A percentile compares a stretch with the other conserved stretches of the same genome.
Evolutionary conservation across 768 basidiomycete species (phyloP).

Genomic region (Cubamyces lactineus): DNA sequence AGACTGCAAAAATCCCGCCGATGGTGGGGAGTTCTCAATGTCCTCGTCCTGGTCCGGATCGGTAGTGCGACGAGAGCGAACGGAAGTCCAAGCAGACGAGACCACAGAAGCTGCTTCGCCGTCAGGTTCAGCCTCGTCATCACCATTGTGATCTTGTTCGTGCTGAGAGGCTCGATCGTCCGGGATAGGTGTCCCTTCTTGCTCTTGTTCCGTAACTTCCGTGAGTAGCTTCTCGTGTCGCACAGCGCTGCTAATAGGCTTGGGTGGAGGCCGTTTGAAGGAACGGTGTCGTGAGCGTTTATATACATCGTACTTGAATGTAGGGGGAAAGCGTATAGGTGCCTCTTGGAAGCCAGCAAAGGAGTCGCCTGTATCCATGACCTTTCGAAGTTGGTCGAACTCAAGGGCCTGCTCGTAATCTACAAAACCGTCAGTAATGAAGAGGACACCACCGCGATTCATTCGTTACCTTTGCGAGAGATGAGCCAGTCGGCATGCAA

Average conservation of each 20-base stretch:
- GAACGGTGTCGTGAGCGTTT: conserved; percentile 40
- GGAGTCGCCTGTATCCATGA: conserved; percentile 70
- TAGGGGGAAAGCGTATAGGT: conserved; percentile 84
- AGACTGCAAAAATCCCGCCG: conserved; percentile 37
- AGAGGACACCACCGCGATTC: neutral
- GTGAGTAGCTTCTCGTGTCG: conserved; percentile 30
- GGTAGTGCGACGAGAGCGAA: conserved; percentile 40
- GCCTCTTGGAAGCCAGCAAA: conserved; percentile 85
- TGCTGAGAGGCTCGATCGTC: conserved; percentile 15
- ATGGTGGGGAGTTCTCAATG: conserved; percentile 34
- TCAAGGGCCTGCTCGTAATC: conserved; percentile 85
- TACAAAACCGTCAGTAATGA: conserved; percentile 32
- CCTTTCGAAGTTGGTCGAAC: conserved; percentile 83
- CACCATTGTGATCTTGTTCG: conserved; percentile 40
- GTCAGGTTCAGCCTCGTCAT: conserved; percentile 45
- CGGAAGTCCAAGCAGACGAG: conserved; percentile 55
- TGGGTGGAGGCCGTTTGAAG: conserved; percentile 14
- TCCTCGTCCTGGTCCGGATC: conserved; percentile 26
- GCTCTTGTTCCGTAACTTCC: conserved; percentile 46
- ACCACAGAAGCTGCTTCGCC: conserved; percentile 54
- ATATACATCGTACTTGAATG: conserved; percentile 90
- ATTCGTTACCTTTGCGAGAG: conserved; percentile 64
- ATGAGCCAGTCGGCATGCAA: conserved; percentile 95
- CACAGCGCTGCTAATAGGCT: conserved; percentile 18
- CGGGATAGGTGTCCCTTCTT: neutral